Evolutionary conservation across 345 rosid genomes (phyloP).

Genomic region (Draba incana): DNA sequence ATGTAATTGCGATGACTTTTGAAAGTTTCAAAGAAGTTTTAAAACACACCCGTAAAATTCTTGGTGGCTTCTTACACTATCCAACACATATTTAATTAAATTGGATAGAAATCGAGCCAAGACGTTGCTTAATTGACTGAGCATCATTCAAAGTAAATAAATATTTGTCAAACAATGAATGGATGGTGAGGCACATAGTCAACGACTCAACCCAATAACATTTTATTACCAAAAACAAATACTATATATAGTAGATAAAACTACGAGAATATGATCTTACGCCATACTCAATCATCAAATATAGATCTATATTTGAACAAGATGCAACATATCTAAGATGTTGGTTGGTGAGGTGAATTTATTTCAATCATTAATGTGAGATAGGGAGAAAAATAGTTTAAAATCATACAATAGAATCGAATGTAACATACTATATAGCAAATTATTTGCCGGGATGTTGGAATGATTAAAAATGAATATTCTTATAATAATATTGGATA

Average conservation of each 20-base stretch:
- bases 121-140: constrained; percentile 25
- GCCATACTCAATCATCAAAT: constrained; percentile 17
- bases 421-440: neutral
- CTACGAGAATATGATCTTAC: neutral
- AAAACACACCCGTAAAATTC: neutral
- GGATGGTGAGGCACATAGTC: constrained; percentile 27
- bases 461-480: neutral
- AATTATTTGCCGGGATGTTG: constrained; percentile 7
- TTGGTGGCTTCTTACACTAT: constrained; percentile 16
- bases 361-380: constrained; percentile 21
- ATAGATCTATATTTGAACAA: constrained; percentile 21
- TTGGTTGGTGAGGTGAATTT: constrained; percentile 27
- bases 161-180: constrained; percentile 1
- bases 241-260: neutral
- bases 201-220: neutral
- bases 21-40: constrained; percentile 23
- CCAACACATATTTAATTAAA: constrained; percentile 5
- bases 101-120: constrained; percentile 5
- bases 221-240: neutral
- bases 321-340: constrained; percentile 13
- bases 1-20: neutral
- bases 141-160: constrained; percentile 25
- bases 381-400: neutral
- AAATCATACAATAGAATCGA: neutral
- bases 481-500: constrained; percentile 18